These are phyloP conservation scores for Bonia amplexicaulis DNA, from an alignment of 176 grass and related monocot species.

Conservation along the genomic window DNA sequence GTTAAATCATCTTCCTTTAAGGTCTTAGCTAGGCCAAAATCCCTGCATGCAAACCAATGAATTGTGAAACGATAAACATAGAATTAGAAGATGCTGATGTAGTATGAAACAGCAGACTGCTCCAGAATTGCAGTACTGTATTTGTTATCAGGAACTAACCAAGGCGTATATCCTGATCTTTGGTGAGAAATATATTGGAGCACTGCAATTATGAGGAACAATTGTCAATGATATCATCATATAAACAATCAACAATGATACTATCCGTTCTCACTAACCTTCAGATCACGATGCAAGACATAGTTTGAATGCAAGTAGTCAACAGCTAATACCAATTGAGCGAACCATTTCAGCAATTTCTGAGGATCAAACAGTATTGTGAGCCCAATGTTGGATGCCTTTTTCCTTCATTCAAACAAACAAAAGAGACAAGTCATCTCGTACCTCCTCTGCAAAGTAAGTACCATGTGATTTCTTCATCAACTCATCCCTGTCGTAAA, in stretches of 20 bases:
- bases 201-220: conserved; percentile 49
- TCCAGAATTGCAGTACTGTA: not conserved
- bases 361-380: conserved; percentile 30
- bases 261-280: conserved; percentile 39
- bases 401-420: not conserved
- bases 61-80: not conserved
- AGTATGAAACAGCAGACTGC: not conserved
- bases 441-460: conserved; percentile 95
- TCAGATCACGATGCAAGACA: conserved; percentile 91
- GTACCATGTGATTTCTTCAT: conserved; percentile 88
- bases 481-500: conserved; percentile 59
- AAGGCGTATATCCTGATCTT: conserved; percentile 91
- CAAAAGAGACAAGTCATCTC: not conserved
- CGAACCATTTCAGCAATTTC: conserved; percentile 94
- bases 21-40: conserved; percentile 97
- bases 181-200: conserved; percentile 99
- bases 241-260: not conserved
- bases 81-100: not conserved
- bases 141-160: conserved; percentile 56
- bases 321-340: conserved; percentile 78
- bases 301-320: conserved; percentile 97
- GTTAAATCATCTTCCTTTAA: conserved; percentile 90
- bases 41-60: conserved; percentile 57
- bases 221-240: not conserved
- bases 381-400: not conserved